Evolutionary conservation across 352 stramenopile species (phyloP).

Genomic region (Phytophthora sansomeana): DNA sequence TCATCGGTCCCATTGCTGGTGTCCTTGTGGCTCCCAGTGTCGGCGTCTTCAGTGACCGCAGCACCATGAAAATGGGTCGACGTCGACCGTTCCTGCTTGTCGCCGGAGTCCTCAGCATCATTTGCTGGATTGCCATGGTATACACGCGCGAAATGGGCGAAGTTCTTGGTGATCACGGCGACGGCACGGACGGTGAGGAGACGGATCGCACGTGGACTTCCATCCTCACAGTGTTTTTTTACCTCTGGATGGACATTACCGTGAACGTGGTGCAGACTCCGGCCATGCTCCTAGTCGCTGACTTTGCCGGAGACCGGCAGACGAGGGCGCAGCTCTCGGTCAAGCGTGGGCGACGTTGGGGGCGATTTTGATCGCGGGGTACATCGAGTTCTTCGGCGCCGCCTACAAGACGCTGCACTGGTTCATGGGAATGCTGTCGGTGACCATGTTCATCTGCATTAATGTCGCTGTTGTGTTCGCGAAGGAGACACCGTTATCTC

Average conservation of each 20-base stretch:
- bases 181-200: conserved; percentile 28
- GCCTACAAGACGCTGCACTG: conserved; percentile 47
- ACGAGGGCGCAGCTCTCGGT: conserved; percentile 52
- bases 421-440: conserved; percentile 61
- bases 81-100: conserved; percentile 52
- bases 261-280: conserved; percentile 61
- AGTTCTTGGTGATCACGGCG: conserved; percentile 46
- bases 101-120: conserved; percentile 39
- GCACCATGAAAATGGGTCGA: conserved; percentile 41
- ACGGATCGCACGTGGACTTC: conserved; percentile 54
- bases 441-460: conserved; percentile 47
- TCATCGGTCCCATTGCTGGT: conserved; percentile 57
- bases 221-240: conserved; percentile 57
- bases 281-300: conserved; percentile 56
- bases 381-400: conserved; percentile 58
- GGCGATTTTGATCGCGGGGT: conserved; percentile 50
- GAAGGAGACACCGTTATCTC: conserved; percentile 39
- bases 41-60: conserved; percentile 60
- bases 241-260: conserved; percentile 74
- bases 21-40: conserved; percentile 58
- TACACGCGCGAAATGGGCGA: conserved; percentile 61
- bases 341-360: conserved; percentile 52
- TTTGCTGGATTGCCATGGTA: conserved; percentile 67
- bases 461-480: conserved; percentile 34
- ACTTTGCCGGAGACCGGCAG: conserved; percentile 65